phyloP scores from a whole-genome alignment of 106 monocot genomes.

The Agapanthus africanus region DNA sequence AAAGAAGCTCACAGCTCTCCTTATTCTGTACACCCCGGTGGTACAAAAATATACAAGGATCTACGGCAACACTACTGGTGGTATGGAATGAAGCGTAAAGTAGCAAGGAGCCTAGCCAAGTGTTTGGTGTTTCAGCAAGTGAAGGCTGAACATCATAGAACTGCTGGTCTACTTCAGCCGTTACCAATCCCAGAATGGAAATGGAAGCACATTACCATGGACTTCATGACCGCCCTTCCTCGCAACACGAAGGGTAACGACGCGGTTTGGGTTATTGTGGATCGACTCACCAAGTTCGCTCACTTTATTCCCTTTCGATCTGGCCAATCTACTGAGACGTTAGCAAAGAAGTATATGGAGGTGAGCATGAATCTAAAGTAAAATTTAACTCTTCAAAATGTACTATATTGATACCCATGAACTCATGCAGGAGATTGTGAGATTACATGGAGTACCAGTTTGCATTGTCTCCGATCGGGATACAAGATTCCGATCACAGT shows the following conservation, averaged over 20 bases:
- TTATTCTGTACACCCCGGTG: background rate
- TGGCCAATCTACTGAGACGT: background rate
- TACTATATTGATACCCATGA: too few relatives aligned
- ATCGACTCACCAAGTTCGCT: background rate
- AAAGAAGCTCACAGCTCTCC: too few relatives aligned
- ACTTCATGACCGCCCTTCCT: background rate
- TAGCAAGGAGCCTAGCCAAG: background rate
- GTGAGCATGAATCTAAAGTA: too few relatives aligned
- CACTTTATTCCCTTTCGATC: background rate
- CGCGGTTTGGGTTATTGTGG: background rate
- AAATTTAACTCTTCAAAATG: too few relatives aligned
- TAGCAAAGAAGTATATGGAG: too few relatives aligned
- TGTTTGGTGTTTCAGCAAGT: background rate
- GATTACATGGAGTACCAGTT: background rate
- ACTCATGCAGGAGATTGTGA: background rate
- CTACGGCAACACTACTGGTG: background rate
- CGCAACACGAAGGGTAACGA: background rate
- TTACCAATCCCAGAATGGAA: background rate
- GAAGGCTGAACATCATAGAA: background rate
- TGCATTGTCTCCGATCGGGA: background rate
- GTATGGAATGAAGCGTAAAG: background rate
- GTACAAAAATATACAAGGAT: background rate
- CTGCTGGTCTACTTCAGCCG: background rate
- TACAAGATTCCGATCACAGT: background rate
- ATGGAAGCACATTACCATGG: background rate